Conservation (phyloP, 345 rosid genomes). For the Clarkia xantiana region DNA sequence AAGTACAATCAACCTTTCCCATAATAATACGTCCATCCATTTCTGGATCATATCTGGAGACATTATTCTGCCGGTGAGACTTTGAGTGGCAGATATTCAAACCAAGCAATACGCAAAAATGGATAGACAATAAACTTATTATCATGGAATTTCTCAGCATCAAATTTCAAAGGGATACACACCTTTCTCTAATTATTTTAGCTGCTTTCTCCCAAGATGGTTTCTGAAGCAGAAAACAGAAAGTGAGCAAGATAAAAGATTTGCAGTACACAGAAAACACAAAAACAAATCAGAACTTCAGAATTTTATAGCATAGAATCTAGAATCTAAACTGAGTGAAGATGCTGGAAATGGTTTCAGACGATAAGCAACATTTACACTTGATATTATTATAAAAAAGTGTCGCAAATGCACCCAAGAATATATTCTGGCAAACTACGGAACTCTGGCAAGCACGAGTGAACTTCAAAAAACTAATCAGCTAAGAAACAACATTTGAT, state of each 20-base stretch:
- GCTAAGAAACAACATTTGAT: background rate
- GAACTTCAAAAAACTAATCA: background rate
- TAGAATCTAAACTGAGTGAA: too few species aligned
- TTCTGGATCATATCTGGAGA: slow-evolving; percentile 81
- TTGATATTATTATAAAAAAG: too few species aligned
- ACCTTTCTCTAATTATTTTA: slow-evolving; percentile 71
- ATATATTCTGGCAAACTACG: too few species aligned
- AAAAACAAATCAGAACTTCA: background rate
- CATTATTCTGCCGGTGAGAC: slow-evolving; percentile 7
- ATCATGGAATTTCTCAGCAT: background rate
- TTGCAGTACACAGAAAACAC: slow-evolving; percentile 4
- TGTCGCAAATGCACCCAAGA: too few species aligned
- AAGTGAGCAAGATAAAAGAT: background rate
- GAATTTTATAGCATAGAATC: too few species aligned
- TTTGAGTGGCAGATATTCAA: background rate
- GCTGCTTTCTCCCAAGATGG: slow-evolving; percentile 99
- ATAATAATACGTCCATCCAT: slow-evolving; percentile 76
- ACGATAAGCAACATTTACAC: too few species aligned
- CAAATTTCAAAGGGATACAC: background rate
- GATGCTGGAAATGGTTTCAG: too few species aligned
- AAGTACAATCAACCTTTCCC: slow-evolving; percentile 87
- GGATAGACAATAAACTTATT: background rate
- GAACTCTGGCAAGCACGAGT: too few species aligned
- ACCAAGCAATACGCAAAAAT: background rate
- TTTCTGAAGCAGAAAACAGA: slow-evolving; percentile 43